Conservation (phyloP, 1,284 basidiomycete species). For the Mrakiaceae sp. region DNA sequence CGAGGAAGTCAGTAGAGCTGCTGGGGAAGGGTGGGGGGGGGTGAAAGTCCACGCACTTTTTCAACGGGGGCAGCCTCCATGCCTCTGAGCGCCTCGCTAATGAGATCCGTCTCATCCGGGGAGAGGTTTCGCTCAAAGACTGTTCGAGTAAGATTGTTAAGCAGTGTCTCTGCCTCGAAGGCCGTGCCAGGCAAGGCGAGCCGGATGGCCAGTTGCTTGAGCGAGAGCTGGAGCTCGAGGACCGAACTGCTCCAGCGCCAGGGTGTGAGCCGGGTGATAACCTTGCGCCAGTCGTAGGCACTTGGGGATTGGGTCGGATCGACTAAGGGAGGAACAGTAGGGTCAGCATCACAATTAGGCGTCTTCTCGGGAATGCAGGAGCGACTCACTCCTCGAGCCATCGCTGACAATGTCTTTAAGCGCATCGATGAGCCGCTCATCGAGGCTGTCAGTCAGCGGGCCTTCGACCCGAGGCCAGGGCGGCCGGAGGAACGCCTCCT, state of each 20-base stretch:
- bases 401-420: constrained; percentile 13
- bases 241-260: constrained; percentile 13
- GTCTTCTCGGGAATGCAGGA: not conserved
- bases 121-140: constrained; percentile 14
- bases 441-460: not conserved
- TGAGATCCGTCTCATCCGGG: constrained; percentile 14
- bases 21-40: not conserved
- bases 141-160: constrained; percentile 9
- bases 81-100: constrained; percentile 13
- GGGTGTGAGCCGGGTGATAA: constrained; percentile 10
- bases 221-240: constrained; percentile 14
- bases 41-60: not conserved
- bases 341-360: not conserved
- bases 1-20: not conserved
- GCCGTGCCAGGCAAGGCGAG: not conserved
- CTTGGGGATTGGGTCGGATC: constrained; percentile 8
- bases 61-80: constrained; percentile 5
- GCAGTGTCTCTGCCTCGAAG: constrained; percentile 4
- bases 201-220: constrained; percentile 13
- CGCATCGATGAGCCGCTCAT: constrained; percentile 7
- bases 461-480: not conserved
- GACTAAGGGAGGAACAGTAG: not conserved
- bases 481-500: constrained; percentile 10
- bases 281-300: constrained; percentile 13
- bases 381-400: not conserved